Evolutionary conservation across 768 basidiomycete genomes (phyloP), one percentile per base, ranked within the genome.

Genomic region (Mycena galericulata): DNA sequence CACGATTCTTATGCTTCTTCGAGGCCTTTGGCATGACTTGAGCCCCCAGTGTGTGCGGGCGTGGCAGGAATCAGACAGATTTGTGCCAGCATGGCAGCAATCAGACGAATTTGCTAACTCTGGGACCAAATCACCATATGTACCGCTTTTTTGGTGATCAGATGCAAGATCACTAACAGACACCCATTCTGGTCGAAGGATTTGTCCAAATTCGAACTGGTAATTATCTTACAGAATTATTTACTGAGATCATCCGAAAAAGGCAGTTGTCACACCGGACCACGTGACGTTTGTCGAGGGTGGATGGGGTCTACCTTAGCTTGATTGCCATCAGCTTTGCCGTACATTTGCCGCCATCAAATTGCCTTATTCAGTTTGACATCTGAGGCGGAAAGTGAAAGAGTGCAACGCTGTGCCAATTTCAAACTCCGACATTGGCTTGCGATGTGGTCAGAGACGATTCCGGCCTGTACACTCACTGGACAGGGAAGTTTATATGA

Each of bases 271-370:
- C 49, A 50, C 49, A 29, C 29, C 29, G 29, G 49, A 17, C 49
- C 49, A 50, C 49, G 49, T 50, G 49, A 50, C 29, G 12, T 30
- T 50, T 18, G 49, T 50, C 49, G 49, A 50, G 49, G 26, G 29
- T 50, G 49, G 49, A 50, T 50, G 49, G 49, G 22, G 47, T 8
- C n/a, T 49, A 49, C 20, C 47, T 49, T 17, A n/a, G n/a, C n/a
- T n/a, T n/a, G n/a, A n/a, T n/a, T n/a, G n/a, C n/a, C n/a, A n/a
- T n/a, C n/a, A n/a, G n/a, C n/a, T n/a, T n/a, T n/a, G n/a, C n/a
- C n/a, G n/a, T n/a, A n/a, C n/a, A n/a, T n/a, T n/a, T n/a, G n/a
- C n/a, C n/a, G n/a, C n/a, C n/a, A n/a, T n/a, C n/a, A n/a, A n/a
- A n/a, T n/a, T n/a, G n/a, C n/a, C n/a, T n/a, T n/a, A n/a, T n/a